phyloP scores from a whole-genome alignment of 192 early-diverging fungal species.

The Backusella luteola region DNA sequence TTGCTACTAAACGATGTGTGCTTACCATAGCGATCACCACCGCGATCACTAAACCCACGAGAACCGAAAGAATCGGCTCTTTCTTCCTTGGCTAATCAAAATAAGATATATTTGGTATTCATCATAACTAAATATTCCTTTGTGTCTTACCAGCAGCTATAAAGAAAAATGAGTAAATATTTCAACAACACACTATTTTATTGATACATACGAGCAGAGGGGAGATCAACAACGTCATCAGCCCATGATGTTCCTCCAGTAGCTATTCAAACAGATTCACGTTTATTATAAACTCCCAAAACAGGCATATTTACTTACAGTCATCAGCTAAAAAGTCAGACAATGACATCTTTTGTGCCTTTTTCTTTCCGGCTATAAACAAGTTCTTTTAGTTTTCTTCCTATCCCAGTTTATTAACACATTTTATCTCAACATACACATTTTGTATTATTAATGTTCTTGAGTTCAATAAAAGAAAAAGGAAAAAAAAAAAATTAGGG shows the following conservation, averaged over 20 bases:
- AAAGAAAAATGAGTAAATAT: neutral
- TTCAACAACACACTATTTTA: neutral
- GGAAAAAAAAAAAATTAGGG: neutral
- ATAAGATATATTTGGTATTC: neutral
- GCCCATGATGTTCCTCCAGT: slow-evolving; percentile 74
- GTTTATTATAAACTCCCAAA: neutral
- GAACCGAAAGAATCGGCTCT: neutral
- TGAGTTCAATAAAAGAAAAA: neutral
- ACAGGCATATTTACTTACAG: slow-evolving; percentile 38
- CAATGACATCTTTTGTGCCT: slow-evolving; percentile 87
- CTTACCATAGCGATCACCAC: slow-evolving; percentile 16
- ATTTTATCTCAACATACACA: neutral
- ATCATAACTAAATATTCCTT: neutral
- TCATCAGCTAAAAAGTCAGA: slow-evolving; percentile 76
- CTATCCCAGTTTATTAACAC: neutral
- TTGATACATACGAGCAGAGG: slow-evolving; percentile 74
- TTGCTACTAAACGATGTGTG: no score
- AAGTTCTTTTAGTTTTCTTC: neutral
- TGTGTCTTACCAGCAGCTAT: slow-evolving; percentile 21
- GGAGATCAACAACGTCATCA: slow-evolving; percentile 88
- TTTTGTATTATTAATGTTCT: slow-evolving; percentile 2
- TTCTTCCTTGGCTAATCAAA: slow-evolving; percentile 5
- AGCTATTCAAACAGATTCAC: slow-evolving; percentile 30
- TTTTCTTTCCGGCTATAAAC: slow-evolving; percentile 61
- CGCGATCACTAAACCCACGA: slow-evolving; percentile 11